Evolutionary conservation across 2,329 filamentous ascomycete species (phyloP), one percentile per base, ranked within the genome.

Genomic region (Chalara sp.): DNA sequence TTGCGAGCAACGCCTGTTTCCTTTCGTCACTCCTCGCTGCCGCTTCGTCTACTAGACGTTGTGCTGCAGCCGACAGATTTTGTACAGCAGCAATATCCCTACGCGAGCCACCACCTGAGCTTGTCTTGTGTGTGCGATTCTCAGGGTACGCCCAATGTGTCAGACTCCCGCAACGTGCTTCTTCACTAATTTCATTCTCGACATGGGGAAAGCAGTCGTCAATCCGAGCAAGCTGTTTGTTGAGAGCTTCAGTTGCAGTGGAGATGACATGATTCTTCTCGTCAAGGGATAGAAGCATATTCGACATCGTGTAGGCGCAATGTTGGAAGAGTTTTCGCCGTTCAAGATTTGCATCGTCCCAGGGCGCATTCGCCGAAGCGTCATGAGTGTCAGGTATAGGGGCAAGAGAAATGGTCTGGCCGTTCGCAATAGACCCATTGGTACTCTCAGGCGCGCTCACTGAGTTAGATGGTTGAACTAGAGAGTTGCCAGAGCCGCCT

Each of bases 261-360:
- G 88, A 86, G 51, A 97, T 86, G 60, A 99, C 93, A 60, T 96
- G 91, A 59, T 96, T 96, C 72, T 99, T 99, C 71, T 99, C 93
- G 64, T 99, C 93, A 37, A 97, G 79, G 1, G 91, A 92, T 45
- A 89, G 82, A 43, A 97, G 81, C 75, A 97, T 87, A 60, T 91
- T 87, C 58, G 86, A 81, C 48, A 96, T 84, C 57, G 87, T 85
- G 61, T 83, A 77, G 37, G 89, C 84, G 48, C 92, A 83, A 53
- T 89, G 84, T 61, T 84, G 81, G 65, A 92, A 95, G 41, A 91
- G 74, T 62, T 86, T 80, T 58, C 89, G 83, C 57, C 84, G 81
- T 48, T 77, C 78, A 42, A 86, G 66, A 61, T 86, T 84, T 60
- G 73, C 73, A 35, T 73, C 71, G 57, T 80, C 76, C 65, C 75